A percentile compares a stretch with the other conserved stretches of the same genome.
These are phyloP conservation scores for Darksidea phi DNA, from an alignment of 495 filamentous ascomycete genomes.

Conservation along the genomic window DNA sequence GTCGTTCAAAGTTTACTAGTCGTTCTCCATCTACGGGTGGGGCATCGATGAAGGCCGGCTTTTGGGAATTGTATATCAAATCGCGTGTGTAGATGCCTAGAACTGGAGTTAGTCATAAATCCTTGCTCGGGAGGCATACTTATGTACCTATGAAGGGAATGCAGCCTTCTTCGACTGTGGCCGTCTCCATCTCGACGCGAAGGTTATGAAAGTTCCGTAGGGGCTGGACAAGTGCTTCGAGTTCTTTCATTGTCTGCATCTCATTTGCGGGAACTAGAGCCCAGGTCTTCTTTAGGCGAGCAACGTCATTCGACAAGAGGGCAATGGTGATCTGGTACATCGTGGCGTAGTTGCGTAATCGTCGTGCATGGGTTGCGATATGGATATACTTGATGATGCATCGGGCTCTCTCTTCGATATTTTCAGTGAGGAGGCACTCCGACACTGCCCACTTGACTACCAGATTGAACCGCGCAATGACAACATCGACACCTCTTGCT, in stretches of 20 bases:
- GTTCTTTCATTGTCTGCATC: constrained; percentile 67
- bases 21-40: constrained; percentile 65
- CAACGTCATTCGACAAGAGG: constrained; percentile 76
- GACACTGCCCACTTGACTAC: constrained; percentile 97
- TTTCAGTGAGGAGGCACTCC: constrained; percentile 80
- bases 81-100: constrained; percentile 86
- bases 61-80: constrained; percentile 91
- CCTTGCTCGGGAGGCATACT: background rate
- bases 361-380: constrained; percentile 80
- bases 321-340: constrained; percentile 94
- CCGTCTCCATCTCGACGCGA: constrained; percentile 85
- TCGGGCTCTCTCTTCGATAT: constrained; percentile 76
- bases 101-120: background rate
- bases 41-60: constrained; percentile 68
- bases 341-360: constrained; percentile 90
- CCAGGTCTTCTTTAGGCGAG: constrained; percentile 80
- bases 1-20: constrained; percentile 93
- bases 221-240: constrained; percentile 83
- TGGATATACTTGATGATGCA: constrained; percentile 91
- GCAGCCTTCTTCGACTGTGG: constrained; percentile 74
- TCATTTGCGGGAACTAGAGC: constrained; percentile 68
- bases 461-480: constrained; percentile 93
- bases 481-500: constrained; percentile 87
- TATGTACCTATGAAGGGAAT: constrained; percentile 90
- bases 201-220: constrained; percentile 88